Base-by-base conservation (phyloP, 495 filamentous ascomycete species). In the Lepidopterella palustris region DNA sequence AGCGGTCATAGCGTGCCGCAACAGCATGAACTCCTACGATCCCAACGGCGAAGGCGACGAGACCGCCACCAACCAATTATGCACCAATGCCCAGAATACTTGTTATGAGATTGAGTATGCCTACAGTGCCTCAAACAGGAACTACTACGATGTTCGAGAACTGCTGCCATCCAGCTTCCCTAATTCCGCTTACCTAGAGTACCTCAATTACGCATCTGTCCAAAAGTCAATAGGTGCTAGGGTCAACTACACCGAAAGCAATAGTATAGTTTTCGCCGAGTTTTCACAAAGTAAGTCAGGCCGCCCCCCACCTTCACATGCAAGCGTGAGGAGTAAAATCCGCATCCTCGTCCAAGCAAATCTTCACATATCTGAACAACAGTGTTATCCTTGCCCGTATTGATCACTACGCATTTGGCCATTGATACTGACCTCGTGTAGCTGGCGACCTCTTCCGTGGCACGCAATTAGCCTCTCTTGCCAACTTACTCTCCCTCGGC, bases 121-220 rank as follows among this genome's bases (percentile, higher is more conserved):
- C 51, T 35, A 60, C 39, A n/a, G 0, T 18, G 10, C 21, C 3
- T 53, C 60, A 1, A 42, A 51, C 21, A 31, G 59, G 35, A 68
- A 51, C 45, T 45, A 29, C 28, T 74, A 74, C 56, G 72, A 74
- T 52, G 68, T 74, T 49, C 64, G 69, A 20, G 39, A 53, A 63
- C 32, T 27, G 40, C 28, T 24, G 59, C 42, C 62, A 65, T n/a
- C 57, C 27, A 45, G 60, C 65, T 71, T 70, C 47, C 67, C 69
- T 8, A 68, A 62, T 20, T 59, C 66, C 15, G 70, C 64, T 9
- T 73, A 71, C 35, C 45, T 65, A 21, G 64, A 72, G 53, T 73
- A 74, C 47, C 68, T 73, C 27, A 73, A 72, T 59, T 64, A 63
- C 29, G 63, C 66, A 23, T 60, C 65, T 18, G 71, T 75, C 9